Evolutionary conservation across 352 stramenopile species (phyloP).

Genomic region (Hyaloperonospora arabidopsidis): DNA sequence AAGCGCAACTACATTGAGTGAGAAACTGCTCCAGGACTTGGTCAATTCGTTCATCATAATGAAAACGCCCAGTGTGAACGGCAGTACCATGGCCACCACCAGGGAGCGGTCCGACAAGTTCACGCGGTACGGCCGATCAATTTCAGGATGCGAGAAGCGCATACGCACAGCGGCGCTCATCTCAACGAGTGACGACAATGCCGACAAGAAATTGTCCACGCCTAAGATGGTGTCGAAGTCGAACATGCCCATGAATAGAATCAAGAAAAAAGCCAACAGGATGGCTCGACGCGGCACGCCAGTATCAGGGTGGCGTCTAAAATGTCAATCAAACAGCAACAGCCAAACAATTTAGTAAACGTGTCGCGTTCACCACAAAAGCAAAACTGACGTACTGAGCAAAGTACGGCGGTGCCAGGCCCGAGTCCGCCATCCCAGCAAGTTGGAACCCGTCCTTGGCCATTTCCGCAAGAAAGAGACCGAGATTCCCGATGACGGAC

Average conservation of each 20-base stretch:
- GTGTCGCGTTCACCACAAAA: background rate
- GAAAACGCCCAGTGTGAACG: slow-evolving; percentile 47
- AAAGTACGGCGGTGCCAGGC: slow-evolving; percentile 70
- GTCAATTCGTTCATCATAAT: slow-evolving; percentile 77
- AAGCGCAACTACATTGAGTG: slow-evolving; percentile 46
- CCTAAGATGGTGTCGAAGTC: slow-evolving; percentile 78
- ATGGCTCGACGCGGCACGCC: slow-evolving; percentile 63
- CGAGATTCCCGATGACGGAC: slow-evolving; percentile 69
- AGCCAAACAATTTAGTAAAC: too few relatives aligned
- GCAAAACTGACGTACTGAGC: slow-evolving; percentile 40
- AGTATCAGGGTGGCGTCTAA: slow-evolving; percentile 49
- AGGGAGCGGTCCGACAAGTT: slow-evolving; percentile 57
- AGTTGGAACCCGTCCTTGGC: slow-evolving; percentile 77
- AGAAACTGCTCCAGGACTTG: slow-evolving; percentile 65
- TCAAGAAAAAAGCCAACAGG: slow-evolving; percentile 65
- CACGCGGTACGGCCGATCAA: slow-evolving; percentile 67
- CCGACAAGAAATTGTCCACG: slow-evolving; percentile 76
- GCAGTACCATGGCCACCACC: slow-evolving; percentile 46
- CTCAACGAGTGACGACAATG: slow-evolving; percentile 63
- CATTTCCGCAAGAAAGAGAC: slow-evolving; percentile 78
- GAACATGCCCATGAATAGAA: slow-evolving; percentile 70
- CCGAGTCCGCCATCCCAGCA: slow-evolving; percentile 75
- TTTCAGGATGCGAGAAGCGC: slow-evolving; percentile 65
- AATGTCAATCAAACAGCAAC: slow-evolving; percentile 1
- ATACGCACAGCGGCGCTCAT: slow-evolving; percentile 71